These are phyloP conservation scores for Aspergillus caelatus DNA, from an alignment of 2,329 filamentous ascomycete species.

Conservation along the genomic window DNA sequence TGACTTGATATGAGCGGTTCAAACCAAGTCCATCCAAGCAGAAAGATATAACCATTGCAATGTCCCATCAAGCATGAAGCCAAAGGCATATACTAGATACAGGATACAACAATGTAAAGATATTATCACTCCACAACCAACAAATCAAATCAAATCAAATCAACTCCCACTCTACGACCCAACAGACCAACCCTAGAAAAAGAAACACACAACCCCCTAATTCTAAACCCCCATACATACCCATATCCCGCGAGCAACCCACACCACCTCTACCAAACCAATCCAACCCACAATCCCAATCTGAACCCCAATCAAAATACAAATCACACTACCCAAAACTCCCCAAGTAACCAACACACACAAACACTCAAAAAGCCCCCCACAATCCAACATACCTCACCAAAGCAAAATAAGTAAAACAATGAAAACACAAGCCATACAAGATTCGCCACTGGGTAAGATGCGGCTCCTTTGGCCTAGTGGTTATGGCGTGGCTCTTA, in stretches of 20 bases:
- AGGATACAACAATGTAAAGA: not conserved
- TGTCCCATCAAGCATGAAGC: not conserved
- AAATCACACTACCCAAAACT: too few relatives aligned
- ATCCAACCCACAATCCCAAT: too few relatives aligned
- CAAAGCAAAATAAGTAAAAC: not conserved
- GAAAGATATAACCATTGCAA: not conserved
- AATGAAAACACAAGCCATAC: not conserved
- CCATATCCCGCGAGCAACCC: not conserved
- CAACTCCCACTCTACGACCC: not conserved
- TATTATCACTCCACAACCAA: not conserved
- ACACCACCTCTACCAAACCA: not conserved
- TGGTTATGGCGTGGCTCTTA: conserved; percentile 5
- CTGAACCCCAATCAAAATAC: too few relatives aligned
- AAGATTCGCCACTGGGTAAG: not conserved
- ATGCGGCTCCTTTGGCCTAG: conserved; percentile 1
- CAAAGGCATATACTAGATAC: not conserved
- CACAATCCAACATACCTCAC: not conserved
- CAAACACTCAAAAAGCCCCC: not conserved
- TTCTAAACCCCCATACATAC: not conserved
- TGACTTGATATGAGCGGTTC: not conserved
- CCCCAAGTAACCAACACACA: too few relatives aligned
- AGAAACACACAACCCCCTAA: not conserved
- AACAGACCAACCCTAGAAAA: not conserved
- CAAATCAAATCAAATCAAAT: not conserved
- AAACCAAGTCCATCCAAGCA: not conserved